Percentiles rank a stretch among this genome's conserved stretches.
Evolutionary conservation across 345 rosid species (phyloP).

Genomic region (Aurinia saxatilis): DNA sequence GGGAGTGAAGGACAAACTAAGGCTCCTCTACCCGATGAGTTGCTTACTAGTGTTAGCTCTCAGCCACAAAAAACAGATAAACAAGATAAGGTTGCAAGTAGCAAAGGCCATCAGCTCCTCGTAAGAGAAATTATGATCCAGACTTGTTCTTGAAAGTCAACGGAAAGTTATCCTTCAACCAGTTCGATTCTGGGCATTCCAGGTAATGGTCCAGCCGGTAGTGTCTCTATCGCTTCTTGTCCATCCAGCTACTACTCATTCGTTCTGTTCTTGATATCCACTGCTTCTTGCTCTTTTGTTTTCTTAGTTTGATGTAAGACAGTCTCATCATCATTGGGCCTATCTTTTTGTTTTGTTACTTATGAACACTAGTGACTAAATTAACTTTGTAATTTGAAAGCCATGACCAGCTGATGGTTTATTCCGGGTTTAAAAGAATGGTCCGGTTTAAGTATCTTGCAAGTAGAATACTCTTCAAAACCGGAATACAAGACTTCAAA

Average conservation of each 20-base stretch:
- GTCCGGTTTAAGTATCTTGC: too few species aligned
- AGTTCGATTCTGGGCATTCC: slow-evolving; percentile 58
- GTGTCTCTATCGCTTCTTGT: slow-evolving; percentile 40
- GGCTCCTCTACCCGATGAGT: slow-evolving; percentile 35
- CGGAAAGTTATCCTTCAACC: slow-evolving; percentile 62
- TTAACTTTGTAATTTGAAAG: not conserved
- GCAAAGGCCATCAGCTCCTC: slow-evolving; percentile 56
- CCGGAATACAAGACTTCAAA: too few species aligned
- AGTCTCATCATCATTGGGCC: not conserved
- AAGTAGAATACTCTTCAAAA: too few species aligned
- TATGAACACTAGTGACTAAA: not conserved
- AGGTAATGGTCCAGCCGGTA: slow-evolving; percentile 51
- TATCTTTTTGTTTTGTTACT: not conserved
- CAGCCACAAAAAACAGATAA: slow-evolving; percentile 53
- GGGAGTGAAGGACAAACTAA: slow-evolving; percentile 30
- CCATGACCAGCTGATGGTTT: not conserved
- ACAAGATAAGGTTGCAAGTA: slow-evolving; percentile 50
- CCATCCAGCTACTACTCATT: slow-evolving; percentile 22
- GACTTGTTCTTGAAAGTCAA: slow-evolving; percentile 89
- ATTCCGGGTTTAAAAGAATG: slow-evolving; percentile 1
- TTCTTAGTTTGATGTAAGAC: slow-evolving; percentile 16
- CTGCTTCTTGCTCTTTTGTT: slow-evolving; percentile 13
- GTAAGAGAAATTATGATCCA: slow-evolving; percentile 73
- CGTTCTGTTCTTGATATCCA: slow-evolving; percentile 3
- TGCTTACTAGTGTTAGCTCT: slow-evolving; percentile 42